These are phyloP conservation scores for Aspergillus nomiae DNA, from an alignment of 2,329 filamentous ascomycete species.

Conservation along the genomic window DNA sequence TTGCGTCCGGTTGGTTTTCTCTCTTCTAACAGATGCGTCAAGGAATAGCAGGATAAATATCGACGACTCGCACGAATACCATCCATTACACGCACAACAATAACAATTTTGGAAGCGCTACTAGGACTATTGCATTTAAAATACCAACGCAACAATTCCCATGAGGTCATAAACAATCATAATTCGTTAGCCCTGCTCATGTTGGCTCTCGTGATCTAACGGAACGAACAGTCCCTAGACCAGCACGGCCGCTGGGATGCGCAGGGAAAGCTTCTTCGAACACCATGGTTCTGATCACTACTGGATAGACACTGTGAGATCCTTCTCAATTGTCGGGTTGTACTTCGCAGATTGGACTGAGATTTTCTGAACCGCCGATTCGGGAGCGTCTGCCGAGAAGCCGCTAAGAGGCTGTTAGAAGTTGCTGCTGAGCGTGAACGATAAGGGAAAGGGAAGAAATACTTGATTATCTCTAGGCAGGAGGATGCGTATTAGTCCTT, in stretches of 20 bases:
- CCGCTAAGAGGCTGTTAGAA: slow-evolving; percentile 55
- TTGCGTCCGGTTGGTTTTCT: not conserved
- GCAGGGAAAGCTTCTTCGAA: not conserved
- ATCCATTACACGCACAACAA: not conserved
- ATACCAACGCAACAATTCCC: not conserved
- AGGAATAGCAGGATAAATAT: not conserved
- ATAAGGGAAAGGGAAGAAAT: slow-evolving; percentile 17
- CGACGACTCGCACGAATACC: not conserved
- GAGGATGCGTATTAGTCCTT: slow-evolving; percentile 15
- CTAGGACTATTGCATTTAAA: not conserved
- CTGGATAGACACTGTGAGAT: slow-evolving; percentile 63
- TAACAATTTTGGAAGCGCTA: not conserved
- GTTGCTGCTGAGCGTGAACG: slow-evolving; percentile 7
- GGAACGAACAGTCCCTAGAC: not conserved
- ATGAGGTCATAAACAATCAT: not conserved
- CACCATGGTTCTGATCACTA: slow-evolving; percentile 1
- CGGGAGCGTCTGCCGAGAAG: slow-evolving; percentile 74
- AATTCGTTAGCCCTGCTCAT: not conserved
- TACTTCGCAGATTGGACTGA: slow-evolving; percentile 63
- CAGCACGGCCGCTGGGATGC: slow-evolving; percentile 7
- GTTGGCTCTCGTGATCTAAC: not conserved
- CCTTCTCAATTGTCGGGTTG: slow-evolving; percentile 72
- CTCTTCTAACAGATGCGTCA: not conserved
- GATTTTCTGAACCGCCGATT: slow-evolving; percentile 68
- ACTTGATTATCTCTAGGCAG: slow-evolving; percentile 45